Evolutionary conservation across 1,284 basidiomycete genomes (phyloP), one percentile per base, ranked within the genome.

Genomic region (Ceratobasidium sp.): DNA sequence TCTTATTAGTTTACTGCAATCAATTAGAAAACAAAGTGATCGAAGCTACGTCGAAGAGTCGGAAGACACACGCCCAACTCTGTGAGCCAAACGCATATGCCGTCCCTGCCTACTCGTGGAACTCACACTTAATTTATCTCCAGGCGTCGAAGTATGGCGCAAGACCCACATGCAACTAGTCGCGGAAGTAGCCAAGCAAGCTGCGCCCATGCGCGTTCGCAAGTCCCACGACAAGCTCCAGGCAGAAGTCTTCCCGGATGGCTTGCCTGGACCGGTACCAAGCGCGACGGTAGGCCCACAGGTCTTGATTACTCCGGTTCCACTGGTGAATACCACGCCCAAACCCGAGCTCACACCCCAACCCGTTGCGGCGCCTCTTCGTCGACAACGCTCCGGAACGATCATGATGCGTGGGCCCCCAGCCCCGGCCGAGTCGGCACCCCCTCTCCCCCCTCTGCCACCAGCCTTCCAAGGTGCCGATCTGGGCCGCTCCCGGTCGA

Each of bases 151-250:
- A 69, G 44, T 28, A 46, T 59, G 33, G 42, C 66, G 53, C 6
- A 69, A 69, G 66, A 58, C 66, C 11, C 66, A 69, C 48, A 54
- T 38, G 16, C 66, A 69, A 59, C 42, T 59, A 4, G 66, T 69
- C 42, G 53, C 54, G 40, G 66, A 69, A 40, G 66, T 69, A 28
- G 14, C n/a, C 16, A 16, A 33, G 12, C 30, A 38, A 42, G 48
- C 49, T 46, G 54, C 54, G 18, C 25, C 54, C 38, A 21, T 16
- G 42, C 54, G 46, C 14, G 28, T 25, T 18, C 66, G 66, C 40
- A 69, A 69, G 28, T 30, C 60, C 9, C 80, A 82, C 72, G 77
- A 78, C 6, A 81, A 83, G 67, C 76, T 83, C 4, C 81, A 82
- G 75, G 80, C 46, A 4, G 76, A 77, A 38, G 78, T 83, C 5